phyloP scores from a whole-genome alignment of 2,329 filamentous ascomycete genomes.

The Cylindrodendrum hubeiense region DNA sequence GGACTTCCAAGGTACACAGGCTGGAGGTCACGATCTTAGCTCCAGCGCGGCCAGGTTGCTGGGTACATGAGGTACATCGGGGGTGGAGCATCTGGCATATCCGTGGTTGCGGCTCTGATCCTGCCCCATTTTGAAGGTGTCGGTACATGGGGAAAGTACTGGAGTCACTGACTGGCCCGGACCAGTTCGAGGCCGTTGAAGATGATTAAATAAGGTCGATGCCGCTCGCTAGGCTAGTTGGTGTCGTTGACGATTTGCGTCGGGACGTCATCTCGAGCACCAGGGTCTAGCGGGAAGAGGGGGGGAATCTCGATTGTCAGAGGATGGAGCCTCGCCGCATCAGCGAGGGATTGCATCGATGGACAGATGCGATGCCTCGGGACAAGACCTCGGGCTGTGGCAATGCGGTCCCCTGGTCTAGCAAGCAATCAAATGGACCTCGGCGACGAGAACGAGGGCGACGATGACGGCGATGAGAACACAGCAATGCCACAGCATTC shows the following conservation, averaged over 20 bases:
- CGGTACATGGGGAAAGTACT: constrained; percentile 28
- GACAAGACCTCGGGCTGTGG: background rate
- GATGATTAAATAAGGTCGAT: background rate
- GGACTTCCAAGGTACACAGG: constrained; percentile 45
- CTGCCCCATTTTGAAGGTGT: constrained; percentile 33
- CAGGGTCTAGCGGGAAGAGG: background rate
- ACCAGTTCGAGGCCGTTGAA: constrained; percentile 10
- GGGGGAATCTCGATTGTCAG: background rate
- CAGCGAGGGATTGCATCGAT: background rate
- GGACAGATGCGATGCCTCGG: background rate
- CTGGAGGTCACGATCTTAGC: constrained; percentile 47
- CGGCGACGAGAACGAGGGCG: background rate
- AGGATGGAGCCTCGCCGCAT: background rate
- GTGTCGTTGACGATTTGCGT: constrained; percentile 3
- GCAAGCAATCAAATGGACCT: background rate
- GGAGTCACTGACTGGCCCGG: constrained; percentile 4
- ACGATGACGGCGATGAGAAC: too few relatives aligned
- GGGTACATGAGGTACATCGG: constrained; percentile 45
- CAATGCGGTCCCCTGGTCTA: background rate
- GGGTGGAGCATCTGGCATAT: constrained; percentile 46
- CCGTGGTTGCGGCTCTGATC: constrained; percentile 45
- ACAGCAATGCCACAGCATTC: too few relatives aligned
- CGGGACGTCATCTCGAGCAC: background rate
- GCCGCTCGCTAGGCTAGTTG: background rate
- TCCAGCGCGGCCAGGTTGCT: constrained; percentile 42